Base-by-base conservation (phyloP, 192 early-diverging fungal genomes). In the Entomortierella lignicola region DNA sequence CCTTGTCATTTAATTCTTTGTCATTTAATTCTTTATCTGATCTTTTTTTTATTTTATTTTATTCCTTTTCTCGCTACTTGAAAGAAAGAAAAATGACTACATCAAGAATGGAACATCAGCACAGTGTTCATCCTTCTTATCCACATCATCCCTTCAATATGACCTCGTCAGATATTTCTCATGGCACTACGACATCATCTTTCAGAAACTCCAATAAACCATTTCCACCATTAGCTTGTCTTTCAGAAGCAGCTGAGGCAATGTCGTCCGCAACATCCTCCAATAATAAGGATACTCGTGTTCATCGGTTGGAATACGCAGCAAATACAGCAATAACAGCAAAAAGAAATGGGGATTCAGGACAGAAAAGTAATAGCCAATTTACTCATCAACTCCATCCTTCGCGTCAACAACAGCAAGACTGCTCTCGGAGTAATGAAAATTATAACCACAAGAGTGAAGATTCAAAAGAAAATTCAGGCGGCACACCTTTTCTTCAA, bases 11-110 rank as follows among this genome's bases (percentile, higher is more conserved):
- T n/a, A n/a, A n/a, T n/a, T n/a, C n/a, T n/a, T n/a, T n/a, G n/a
- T n/a, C n/a, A n/a, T n/a, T n/a, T n/a, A n/a, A n/a, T n/a, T n/a
- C n/a, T n/a, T n/a, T n/a, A n/a, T n/a, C n/a, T n/a, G n/a, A n/a
- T n/a, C n/a, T n/a, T n/a, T n/a, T n/a, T n/a, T n/a, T n/a, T n/a
- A n/a, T n/a, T n/a, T n/a, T n/a, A n/a, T n/a, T n/a, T n/a, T n/a
- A n/a, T n/a, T n/a, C n/a, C n/a, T n/a, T n/a, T n/a, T n/a, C n/a
- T n/a, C n/a, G n/a, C n/a, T n/a, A n/a, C n/a, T n/a, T n/a, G n/a
- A n/a, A n/a, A n/a, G n/a, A n/a, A n/a, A n/a, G n/a, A 25, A 60
- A 43, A 8, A 60, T 60, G 59, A 60, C 59, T 11, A 59, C 57
- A n/a, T 59, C 57, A 18, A 60, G 34, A 43, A 60, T 60, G 59